Evolutionary conservation across 805 yeast genomes (phyloP).

Genomic region (Kurtzmaniella cleridarum): DNA sequence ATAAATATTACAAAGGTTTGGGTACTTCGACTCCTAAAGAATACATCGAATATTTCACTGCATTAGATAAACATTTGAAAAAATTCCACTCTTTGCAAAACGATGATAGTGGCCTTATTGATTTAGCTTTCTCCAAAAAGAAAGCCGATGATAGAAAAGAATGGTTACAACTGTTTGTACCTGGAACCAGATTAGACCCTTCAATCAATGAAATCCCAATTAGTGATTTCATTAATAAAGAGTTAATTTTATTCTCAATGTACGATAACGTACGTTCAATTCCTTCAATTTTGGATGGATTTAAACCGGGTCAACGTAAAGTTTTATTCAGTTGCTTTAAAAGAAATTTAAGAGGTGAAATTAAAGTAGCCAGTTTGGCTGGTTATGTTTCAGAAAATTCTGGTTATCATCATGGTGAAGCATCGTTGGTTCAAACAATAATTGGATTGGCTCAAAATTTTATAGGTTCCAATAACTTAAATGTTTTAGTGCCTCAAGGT

Average conservation of each 20-base stretch:
- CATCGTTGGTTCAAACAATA: constrained; percentile 80
- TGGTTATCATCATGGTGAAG: constrained; percentile 95
- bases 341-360: constrained; percentile 68
- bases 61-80: constrained; percentile 81
- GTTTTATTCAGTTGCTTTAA: constrained; percentile 85
- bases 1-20: constrained; percentile 96
- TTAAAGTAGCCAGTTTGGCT: constrained; percentile 85
- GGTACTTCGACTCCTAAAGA: constrained; percentile 89
- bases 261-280: constrained; percentile 95
- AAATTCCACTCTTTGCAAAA: constrained; percentile 76
- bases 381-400: constrained; percentile 88
- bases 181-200: constrained; percentile 91
- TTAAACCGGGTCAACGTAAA: constrained; percentile 96
- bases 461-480: constrained; percentile 86
- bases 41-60: constrained; percentile 82
- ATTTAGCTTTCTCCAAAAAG: constrained; percentile 89
- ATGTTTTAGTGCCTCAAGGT: constrained; percentile 85
- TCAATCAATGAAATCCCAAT: constrained; percentile 74
- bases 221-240: constrained; percentile 90
- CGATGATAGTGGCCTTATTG: constrained; percentile 72
- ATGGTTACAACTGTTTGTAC: constrained; percentile 86
- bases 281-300: constrained; percentile 90
- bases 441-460: constrained; percentile 93
- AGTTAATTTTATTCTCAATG: constrained; percentile 88
- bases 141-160: constrained; percentile 97